Evolutionary conservation across 1,139 yeast genomes (phyloP), one percentile per base, ranked within the genome.

Genomic region (Pichiaceae sp.): DNA sequence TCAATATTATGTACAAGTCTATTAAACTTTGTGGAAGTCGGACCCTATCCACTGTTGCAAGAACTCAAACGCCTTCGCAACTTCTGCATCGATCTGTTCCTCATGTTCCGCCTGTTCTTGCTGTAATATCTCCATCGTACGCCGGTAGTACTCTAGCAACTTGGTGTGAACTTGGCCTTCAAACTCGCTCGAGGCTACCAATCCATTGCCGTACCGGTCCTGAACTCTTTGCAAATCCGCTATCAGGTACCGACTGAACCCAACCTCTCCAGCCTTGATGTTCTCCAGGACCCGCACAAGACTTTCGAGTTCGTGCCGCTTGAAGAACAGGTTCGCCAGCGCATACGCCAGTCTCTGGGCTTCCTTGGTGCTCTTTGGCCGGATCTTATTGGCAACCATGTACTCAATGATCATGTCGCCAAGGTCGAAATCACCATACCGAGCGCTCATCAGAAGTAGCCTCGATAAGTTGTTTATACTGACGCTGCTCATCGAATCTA

Each of bases 81-180:
- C n/a, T n/a, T n/a, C n/a, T n/a, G n/a, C n/a, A n/a, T n/a, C n/a
- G n/a, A n/a, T n/a, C n/a, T n/a, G n/a, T n/a, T n/a, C n/a, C n/a
- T n/a, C n/a, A n/a, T n/a, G n/a, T n/a, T n/a, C n/a, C n/a, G n/a
- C n/a, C n/a, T n/a, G n/a, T n/a, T 6, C 14, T 14, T 8, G 7
- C 14, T 25, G 28, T 14, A 49, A 28, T n/a, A 38, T 37, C 23
- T 40, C 37, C 3, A 48, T 31, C 4, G 40, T 34, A 2, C 34
- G 18, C 19, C 41, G 41, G 21, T 41, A 40, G 32, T 48, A 50
- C 8, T 29, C 38, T 11, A 36, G 26, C 18, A 35, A 42, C 25
- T 17, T 39, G 12, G 9, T 38, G 42, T 17, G 41, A 25, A 29
- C 41, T 26, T 28, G 40, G 18, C 7, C 12, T 24, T 17, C 31